Conservation (phyloP, 2,329 filamentous ascomycete species). For the Macrophomina pseudophaseolina region DNA sequence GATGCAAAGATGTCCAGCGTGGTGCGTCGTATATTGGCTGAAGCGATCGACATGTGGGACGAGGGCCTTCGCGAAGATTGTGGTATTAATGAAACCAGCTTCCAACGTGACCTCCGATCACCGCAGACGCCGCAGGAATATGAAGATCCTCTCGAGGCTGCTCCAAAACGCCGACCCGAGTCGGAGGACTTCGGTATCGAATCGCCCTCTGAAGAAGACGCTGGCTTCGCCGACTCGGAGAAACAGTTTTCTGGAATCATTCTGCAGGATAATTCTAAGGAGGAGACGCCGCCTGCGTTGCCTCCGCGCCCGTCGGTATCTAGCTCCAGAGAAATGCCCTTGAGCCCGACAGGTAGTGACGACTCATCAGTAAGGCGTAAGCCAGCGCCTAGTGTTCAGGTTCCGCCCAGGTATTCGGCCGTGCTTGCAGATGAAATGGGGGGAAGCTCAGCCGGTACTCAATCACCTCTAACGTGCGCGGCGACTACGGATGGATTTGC, state of each 20-base stretch:
- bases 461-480: constrained; percentile 47
- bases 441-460: constrained; percentile 30
- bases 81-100: constrained; percentile 43
- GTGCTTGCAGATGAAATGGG: constrained; percentile 46
- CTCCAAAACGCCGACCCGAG: constrained; percentile 30
- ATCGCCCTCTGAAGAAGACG: constrained; percentile 31
- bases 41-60: constrained; percentile 54
- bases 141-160: constrained; percentile 52
- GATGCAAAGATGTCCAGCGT: constrained; percentile 60
- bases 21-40: constrained; percentile 55
- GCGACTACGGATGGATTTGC: constrained; percentile 47
- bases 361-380: constrained; percentile 44
- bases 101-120: constrained; percentile 47
- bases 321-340: constrained; percentile 5
- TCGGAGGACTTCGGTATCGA: constrained; percentile 26
- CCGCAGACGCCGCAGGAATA: constrained; percentile 50
- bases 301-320: constrained; percentile 41
- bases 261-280: constrained; percentile 49
- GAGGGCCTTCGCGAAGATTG: constrained; percentile 51
- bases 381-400: constrained; percentile 47
- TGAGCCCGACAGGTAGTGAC: constrained; percentile 22
- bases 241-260: constrained; percentile 49
- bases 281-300: constrained; percentile 40
- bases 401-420: constrained; percentile 52
- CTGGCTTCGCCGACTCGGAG: constrained; percentile 36